Evolutionary conservation across 2,329 filamentous ascomycete species (phyloP).

Genomic region (Epichloe brachyelytri): DNA sequence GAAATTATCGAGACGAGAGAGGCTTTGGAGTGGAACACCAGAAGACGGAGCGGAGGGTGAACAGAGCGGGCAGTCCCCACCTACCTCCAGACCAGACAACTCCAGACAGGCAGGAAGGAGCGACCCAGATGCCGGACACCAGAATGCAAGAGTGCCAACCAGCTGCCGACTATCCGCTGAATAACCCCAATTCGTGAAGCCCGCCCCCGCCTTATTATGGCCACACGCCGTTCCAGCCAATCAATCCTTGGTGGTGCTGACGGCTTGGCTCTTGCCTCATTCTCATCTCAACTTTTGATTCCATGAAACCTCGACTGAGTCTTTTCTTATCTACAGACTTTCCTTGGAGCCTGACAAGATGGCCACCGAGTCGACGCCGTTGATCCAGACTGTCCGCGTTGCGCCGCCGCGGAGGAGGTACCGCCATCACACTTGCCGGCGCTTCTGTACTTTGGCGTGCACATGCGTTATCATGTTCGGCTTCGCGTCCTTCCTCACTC

Average conservation of each 20-base stretch:
- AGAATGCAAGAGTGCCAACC: no score
- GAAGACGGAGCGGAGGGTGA: no score
- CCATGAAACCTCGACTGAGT: background rate
- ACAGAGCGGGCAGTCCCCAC: no score
- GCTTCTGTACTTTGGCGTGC: slow-evolving; percentile 51
- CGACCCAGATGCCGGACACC: no score
- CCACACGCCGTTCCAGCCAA: background rate
- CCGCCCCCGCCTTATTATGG: background rate
- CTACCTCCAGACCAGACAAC: no score
- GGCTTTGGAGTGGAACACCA: no score
- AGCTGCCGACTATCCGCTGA: no score
- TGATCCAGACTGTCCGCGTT: slow-evolving; percentile 50
- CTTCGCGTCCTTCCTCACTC: slow-evolving; percentile 35
- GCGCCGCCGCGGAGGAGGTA: slow-evolving; percentile 41
- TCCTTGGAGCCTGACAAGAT: slow-evolving; percentile 17
- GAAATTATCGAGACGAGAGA: no score
- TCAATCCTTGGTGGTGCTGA: background rate
- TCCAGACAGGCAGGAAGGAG: no score
- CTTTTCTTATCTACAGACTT: slow-evolving; percentile 5
- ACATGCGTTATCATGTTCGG: slow-evolving; percentile 40
- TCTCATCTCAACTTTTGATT: background rate
- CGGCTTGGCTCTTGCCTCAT: background rate
- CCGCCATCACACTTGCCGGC: slow-evolving; percentile 46
- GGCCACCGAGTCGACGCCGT: slow-evolving; percentile 47
- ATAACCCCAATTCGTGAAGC: no score